Evolutionary conservation across 768 basidiomycete genomes (phyloP).

Genomic region (Pleurotus ostreatus): DNA sequence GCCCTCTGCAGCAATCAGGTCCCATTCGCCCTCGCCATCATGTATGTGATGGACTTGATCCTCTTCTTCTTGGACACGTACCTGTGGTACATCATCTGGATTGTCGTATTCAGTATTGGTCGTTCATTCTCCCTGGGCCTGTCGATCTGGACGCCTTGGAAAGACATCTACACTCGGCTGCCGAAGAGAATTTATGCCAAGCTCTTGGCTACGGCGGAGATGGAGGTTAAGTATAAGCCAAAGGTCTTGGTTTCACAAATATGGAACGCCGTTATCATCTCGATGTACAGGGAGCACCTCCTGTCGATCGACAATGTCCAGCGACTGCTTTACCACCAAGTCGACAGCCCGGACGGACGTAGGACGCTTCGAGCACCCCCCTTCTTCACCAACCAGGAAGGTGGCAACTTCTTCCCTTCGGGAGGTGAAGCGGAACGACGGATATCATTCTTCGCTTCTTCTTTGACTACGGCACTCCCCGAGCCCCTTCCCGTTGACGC

Average conservation of each 20-base stretch:
- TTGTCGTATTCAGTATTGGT: constrained; percentile 89
- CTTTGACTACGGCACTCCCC: constrained; percentile 91
- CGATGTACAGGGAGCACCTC: constrained; percentile 99
- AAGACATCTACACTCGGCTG: constrained; percentile 91
- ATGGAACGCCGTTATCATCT: constrained; percentile 99
- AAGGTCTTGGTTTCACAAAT: constrained; percentile 98
- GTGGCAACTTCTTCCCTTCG: constrained; percentile 85
- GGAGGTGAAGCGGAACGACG: constrained; percentile 96
- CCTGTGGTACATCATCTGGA: constrained; percentile 99
- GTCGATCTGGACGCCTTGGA: constrained; percentile 99
- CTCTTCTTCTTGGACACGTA: constrained; percentile 99
- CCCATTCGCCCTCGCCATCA: constrained; percentile 91
- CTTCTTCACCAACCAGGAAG: constrained; percentile 93
- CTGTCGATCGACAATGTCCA: constrained; percentile 98
- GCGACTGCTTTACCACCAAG: constrained; percentile 94
- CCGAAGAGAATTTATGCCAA: constrained; percentile 99
- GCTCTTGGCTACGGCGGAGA: constrained; percentile 89
- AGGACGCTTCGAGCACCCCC: constrained; percentile 93
- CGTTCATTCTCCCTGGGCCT: constrained; percentile 90
- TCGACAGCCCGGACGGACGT: constrained; percentile 84
- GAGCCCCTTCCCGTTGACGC: constrained; percentile 95
- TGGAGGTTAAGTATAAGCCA: constrained; percentile 99
- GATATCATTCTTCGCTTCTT: constrained; percentile 98
- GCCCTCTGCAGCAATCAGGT: constrained; percentile 89
- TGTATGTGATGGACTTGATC: constrained; percentile 98